Percentiles rank a stretch among this genome's conserved stretches.
These are phyloP conservation scores for Coriaria nepalensis DNA, from an alignment of 306 rosid species.

Conservation along the genomic window DNA sequence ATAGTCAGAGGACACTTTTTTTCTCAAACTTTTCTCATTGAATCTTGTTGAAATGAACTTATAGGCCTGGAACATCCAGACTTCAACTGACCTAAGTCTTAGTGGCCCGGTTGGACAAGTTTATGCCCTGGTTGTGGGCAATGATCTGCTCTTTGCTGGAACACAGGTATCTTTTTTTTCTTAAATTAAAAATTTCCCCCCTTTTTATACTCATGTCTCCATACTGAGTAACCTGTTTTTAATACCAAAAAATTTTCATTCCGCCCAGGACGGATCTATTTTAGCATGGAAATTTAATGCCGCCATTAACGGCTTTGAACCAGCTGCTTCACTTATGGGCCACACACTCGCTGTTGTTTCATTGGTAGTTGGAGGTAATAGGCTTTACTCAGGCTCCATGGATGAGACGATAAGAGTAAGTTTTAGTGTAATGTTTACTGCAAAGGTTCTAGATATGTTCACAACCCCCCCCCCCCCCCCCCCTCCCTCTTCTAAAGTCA, in stretches of 20 bases:
- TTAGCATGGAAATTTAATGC: slow-evolving; percentile 81
- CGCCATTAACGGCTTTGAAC: slow-evolving; percentile 62
- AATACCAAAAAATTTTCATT: slow-evolving; percentile 7
- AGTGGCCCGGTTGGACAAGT: slow-evolving; percentile 94
- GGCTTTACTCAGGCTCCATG: slow-evolving; percentile 97
- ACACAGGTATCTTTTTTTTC: slow-evolving; percentile 51
- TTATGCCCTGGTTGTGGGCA: slow-evolving; percentile 70
- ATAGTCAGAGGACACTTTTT: background rate
- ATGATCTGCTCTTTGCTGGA: slow-evolving; percentile 88
- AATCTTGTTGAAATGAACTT: slow-evolving; percentile 16
- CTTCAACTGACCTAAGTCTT: slow-evolving; percentile 54
- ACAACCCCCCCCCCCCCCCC: too few species aligned
- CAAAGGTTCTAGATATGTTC: too few species aligned
- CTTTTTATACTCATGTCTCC: background rate
- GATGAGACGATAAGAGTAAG: slow-evolving; percentile 74
- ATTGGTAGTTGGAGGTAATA: slow-evolving; percentile 85
- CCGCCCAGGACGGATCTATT: slow-evolving; percentile 77
- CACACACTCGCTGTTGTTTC: slow-evolving; percentile 79
- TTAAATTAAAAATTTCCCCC: background rate
- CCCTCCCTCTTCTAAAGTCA: too few species aligned
- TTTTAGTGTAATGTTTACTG: slow-evolving; percentile 2
- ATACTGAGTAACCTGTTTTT: background rate
- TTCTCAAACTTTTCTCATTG: too few species aligned
- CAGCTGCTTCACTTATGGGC: slow-evolving; percentile 70
- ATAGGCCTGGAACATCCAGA: slow-evolving; percentile 89